These are phyloP conservation scores for Ambrosiella xylebori DNA, from an alignment of 2,329 filamentous ascomycete species.

Conservation along the genomic window DNA sequence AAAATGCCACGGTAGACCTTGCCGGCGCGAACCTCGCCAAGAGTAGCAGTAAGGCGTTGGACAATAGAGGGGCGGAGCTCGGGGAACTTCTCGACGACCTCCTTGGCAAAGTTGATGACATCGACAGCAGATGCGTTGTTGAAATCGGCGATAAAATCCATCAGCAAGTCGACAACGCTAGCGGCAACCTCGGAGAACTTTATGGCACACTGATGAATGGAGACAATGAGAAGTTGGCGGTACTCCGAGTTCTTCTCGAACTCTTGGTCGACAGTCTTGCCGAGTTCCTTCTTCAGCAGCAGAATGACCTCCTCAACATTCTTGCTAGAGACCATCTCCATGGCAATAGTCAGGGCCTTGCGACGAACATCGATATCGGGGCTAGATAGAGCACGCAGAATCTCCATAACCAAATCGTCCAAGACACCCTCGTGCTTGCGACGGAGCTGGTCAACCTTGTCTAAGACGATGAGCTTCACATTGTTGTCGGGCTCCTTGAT, in stretches of 20 bases:
- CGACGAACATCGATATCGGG: slow-evolving; percentile 89
- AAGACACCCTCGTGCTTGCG: slow-evolving; percentile 80
- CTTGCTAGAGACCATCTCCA: slow-evolving; percentile 98
- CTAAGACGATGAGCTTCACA: slow-evolving; percentile 93
- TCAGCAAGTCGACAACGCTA: slow-evolving; percentile 87
- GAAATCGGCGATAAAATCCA: slow-evolving; percentile 98
- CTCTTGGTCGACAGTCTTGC: slow-evolving; percentile 94
- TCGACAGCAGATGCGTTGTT: slow-evolving; percentile 94
- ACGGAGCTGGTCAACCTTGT: slow-evolving; percentile 75
- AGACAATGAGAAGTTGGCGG: slow-evolving; percentile 84
- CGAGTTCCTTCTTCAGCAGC: slow-evolving; percentile 88
- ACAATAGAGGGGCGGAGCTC: slow-evolving; percentile 76
- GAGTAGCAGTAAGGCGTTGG: slow-evolving; percentile 69
- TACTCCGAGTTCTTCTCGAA: slow-evolving; percentile 98
- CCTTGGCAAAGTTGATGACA: slow-evolving; percentile 96
- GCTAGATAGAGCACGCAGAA: slow-evolving; percentile 82
- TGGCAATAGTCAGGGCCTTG: slow-evolving; percentile 74
- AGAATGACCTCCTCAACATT: slow-evolving; percentile 96
- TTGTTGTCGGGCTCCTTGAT: slow-evolving; percentile 99
- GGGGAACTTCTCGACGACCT: slow-evolving; percentile 96
- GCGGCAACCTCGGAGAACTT: slow-evolving; percentile 97
- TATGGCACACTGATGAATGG: slow-evolving; percentile 96
- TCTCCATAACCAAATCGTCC: slow-evolving; percentile 93
- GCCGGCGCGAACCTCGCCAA: slow-evolving; percentile 83
- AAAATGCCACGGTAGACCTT: slow-evolving; percentile 94